Base-by-base conservation (phyloP, 495 filamentous ascomycete species). In the Hypoxylon fuscum region DNA sequence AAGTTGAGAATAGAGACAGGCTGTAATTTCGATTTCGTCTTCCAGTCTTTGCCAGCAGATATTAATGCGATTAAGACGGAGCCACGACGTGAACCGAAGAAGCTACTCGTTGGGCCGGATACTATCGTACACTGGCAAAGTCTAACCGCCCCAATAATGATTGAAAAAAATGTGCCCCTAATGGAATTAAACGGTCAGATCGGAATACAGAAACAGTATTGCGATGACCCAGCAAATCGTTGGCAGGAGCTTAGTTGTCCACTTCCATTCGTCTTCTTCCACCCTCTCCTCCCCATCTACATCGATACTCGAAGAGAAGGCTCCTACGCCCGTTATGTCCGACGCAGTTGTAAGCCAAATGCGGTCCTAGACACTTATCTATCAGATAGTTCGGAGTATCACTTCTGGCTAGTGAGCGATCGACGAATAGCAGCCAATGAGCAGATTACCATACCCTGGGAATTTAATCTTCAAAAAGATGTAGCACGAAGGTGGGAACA, bases 291-390 rank as follows among this genome's bases (percentile, higher is more conserved):
- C 14, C 90, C 94, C 0, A 82, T 98, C 11, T 96, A 92, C 76
- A 93, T 98, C 59, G 95, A 98, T 72, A 91, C 91, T 3, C 85
- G 95, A 23, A 82, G 81, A 56, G 90, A 93, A 77, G 95, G 94
- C 11, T 96, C 90, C 12, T 78, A 85, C 12, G 86, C 93, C 43
- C 89, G 95, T 23, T 97, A 92, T 70, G 84, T 92, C 15, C 85
- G 95, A 31, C 84, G 94, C 44, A 97, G 95, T 66, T 98, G 95
- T 73, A 85, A 81, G 45, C 90, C 95, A 1, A 98, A 97, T 67
- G 81, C 93, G 18, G 77, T 76, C 5, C 81, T 98, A 73, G 92
- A 91, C 55, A 93, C 92, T 0, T 88, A 89, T 60, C 83, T 97
- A 35, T 89, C 88, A 2, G 87, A 88, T 38, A 82, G 82, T 11